Evolutionary conservation across 306 rosid genomes (phyloP), one percentile per base, ranked within the genome.

Genomic region (Dicorynia guianensis): DNA sequence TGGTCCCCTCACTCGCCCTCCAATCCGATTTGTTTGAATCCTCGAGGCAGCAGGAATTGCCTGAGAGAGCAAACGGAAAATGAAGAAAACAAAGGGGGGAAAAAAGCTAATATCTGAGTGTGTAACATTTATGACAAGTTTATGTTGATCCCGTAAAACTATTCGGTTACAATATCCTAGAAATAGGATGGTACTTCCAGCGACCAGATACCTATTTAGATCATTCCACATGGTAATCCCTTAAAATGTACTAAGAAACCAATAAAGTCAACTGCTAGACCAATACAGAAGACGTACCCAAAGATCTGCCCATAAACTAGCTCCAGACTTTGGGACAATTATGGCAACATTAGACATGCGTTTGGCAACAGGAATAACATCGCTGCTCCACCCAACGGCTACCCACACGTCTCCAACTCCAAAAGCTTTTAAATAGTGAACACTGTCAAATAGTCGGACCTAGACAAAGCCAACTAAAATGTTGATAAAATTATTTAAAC

Each of bases 311-410:
- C 97, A 94, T 67, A 92, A 81, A 79, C 97, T 94, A 19, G 93
- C 83, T 81, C 97, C 97, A 34, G 97, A 90, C 72, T 91, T 90
- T 1, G 98, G 98, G 75, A 92, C 97, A 36, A 94, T 69, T 54
- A 94, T 95, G 11, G 97, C 88, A 67, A 94, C 86, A 79, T 88
- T 72, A 64, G 98, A 92, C 91, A 74, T 80, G 80, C 97, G 96
- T 71, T 91, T 91, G 69, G 96, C 94, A 56, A 85, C 77, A 62
- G 97, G 97, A 84, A 94, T 86, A 69, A 91, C 79, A 80, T 94
- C 98, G 19, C 96, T 88, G 59, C 98, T 91, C 98, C 97, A 90
- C 57, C 98, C 98, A 79, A 91, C 98, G 74, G 97, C 96, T 62
- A 93, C 91, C 97, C 97, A 93, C 68, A 88, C 94, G 18, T 93